phyloP scores from a whole-genome alignment of 2,329 filamentous ascomycete species.

The Aspergillus udagawae region DNA sequence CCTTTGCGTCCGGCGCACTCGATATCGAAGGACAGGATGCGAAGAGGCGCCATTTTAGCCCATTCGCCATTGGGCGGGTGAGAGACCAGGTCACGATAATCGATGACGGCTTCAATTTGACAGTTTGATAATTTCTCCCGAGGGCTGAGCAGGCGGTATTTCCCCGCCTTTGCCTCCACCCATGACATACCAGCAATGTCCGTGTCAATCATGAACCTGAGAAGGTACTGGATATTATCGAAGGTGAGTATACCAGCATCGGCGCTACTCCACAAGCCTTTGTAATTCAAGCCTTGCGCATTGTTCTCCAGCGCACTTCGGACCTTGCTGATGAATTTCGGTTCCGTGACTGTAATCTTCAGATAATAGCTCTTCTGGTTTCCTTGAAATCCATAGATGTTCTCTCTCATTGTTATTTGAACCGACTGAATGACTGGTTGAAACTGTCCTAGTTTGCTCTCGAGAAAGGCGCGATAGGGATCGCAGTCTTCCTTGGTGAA shows the following conservation, averaged over 20 bases:
- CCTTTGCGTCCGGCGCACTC: slow-evolving; percentile 97
- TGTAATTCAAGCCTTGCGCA: slow-evolving; percentile 70
- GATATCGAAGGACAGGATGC: slow-evolving; percentile 95
- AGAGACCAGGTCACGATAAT: slow-evolving; percentile 77
- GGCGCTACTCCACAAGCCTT: slow-evolving; percentile 74
- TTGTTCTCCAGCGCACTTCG: slow-evolving; percentile 71
- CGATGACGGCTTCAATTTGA: slow-evolving; percentile 87
- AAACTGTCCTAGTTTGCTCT: slow-evolving; percentile 70
- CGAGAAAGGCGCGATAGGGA: slow-evolving; percentile 74
- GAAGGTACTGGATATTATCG: slow-evolving; percentile 90
- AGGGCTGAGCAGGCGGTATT: slow-evolving; percentile 66
- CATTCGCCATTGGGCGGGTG: slow-evolving; percentile 89
- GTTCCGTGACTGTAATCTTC: slow-evolving; percentile 89
- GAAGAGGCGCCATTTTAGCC: slow-evolving; percentile 94
- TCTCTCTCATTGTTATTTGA: slow-evolving; percentile 77
- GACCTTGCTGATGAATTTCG: slow-evolving; percentile 74
- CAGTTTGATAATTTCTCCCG: slow-evolving; percentile 79
- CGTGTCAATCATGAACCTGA: slow-evolving; percentile 97
- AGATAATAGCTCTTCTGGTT: slow-evolving; percentile 89
- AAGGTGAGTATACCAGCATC: slow-evolving; percentile 79
- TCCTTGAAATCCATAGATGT: slow-evolving; percentile 89
- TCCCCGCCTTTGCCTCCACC: slow-evolving; percentile 76
- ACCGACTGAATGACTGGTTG: slow-evolving; percentile 75
- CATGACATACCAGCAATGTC: slow-evolving; percentile 95
- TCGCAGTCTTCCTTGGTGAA: slow-evolving; percentile 77